Conservation (phyloP, 148 eudicot genomes). For the Cornus suecica region DNA sequence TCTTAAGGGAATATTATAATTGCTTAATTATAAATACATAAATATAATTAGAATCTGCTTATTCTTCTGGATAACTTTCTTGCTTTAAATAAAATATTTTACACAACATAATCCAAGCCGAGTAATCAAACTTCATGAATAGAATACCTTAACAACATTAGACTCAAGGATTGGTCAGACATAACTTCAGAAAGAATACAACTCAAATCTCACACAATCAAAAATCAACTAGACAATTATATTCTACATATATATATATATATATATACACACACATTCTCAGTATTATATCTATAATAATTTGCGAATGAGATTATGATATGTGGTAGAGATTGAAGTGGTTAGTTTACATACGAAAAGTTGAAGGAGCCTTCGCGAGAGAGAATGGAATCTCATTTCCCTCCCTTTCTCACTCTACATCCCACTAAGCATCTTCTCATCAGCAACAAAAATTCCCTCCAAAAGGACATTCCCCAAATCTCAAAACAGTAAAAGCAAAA, state of each 20-base stretch:
- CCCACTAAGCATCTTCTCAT: background rate
- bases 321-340: background rate
- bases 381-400: conserved; percentile 66
- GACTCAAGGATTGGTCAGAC: background rate
- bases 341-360: conserved; percentile 21
- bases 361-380: conserved; percentile 48
- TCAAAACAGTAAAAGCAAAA: conserved; percentile 1
- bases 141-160: no score
- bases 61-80: background rate
- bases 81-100: background rate
- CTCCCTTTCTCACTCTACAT: conserved; percentile 13
- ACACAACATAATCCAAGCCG: background rate
- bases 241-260: background rate
- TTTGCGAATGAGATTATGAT: background rate
- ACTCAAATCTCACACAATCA: background rate
- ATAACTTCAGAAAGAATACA: background rate
- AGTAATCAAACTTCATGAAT: no score
- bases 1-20: no score
- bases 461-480: conserved; percentile 20
- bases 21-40: no score
- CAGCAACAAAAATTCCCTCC: conserved; percentile 1
- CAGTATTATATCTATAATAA: background rate
- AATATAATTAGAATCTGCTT: background rate
- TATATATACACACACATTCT: no score
- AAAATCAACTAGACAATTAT: background rate